phyloP scores from a whole-genome alignment of 2,329 filamentous ascomycete species.

The Fusarium sp. region DNA sequence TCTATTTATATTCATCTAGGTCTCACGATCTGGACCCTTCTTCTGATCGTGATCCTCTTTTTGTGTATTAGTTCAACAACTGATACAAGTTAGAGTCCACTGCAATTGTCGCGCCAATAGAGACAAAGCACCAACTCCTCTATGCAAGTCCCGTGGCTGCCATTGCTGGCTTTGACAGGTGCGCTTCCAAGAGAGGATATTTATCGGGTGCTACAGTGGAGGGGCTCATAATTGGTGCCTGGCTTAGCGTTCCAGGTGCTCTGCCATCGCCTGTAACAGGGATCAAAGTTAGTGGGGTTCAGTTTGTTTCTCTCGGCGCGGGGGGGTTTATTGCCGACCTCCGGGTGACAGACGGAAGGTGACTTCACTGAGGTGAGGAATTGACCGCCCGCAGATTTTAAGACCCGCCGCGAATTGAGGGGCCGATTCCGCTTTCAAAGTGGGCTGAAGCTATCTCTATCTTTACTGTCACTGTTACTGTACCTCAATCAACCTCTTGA shows the following conservation, averaged over 20 bases:
- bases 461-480: neutral
- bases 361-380: neutral
- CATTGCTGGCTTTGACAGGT: conserved; percentile 41
- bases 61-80: conserved; percentile 10
- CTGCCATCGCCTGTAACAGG: neutral
- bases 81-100: conserved; percentile 8
- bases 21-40: neutral
- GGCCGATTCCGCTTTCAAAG: conserved; percentile 25
- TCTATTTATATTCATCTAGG: conserved; percentile 11
- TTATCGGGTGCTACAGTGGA: conserved; percentile 28
- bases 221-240: conserved; percentile 20
- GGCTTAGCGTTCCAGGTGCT: conserved; percentile 14
- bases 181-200: conserved; percentile 33
- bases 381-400: conserved; percentile 21
- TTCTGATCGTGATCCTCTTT: conserved; percentile 7
- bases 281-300: conserved; percentile 9
- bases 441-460: conserved; percentile 31
- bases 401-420: conserved; percentile 24
- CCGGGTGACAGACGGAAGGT: neutral
- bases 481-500: conserved; percentile 15
- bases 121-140: conserved; percentile 12
- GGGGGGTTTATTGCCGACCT: conserved; percentile 22
- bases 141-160: conserved; percentile 31
- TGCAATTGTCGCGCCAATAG: conserved; percentile 43
- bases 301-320: conserved; percentile 4